phyloP scores from a whole-genome alignment of 2,329 filamentous ascomycete genomes.

The Chaetomiaceae sp. region DNA sequence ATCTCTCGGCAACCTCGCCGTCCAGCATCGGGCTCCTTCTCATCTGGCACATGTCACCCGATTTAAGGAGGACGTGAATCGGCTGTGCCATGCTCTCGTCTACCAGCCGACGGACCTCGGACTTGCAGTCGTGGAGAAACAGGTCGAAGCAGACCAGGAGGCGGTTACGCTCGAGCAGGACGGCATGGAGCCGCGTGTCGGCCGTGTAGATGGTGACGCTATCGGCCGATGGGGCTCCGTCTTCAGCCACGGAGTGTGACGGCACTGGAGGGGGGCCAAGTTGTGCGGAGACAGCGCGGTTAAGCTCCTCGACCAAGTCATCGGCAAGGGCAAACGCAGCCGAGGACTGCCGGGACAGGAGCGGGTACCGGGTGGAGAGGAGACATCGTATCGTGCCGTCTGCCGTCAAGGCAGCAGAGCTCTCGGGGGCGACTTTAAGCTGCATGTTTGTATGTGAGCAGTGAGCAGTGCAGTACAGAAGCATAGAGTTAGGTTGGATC shows the following conservation, averaged over 20 bases:
- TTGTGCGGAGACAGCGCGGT: background rate
- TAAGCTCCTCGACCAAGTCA: background rate
- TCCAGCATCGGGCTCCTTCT: slow-evolving; percentile 1
- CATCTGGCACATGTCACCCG: background rate
- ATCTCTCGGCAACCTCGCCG: background rate
- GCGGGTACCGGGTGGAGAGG: slow-evolving; percentile 6
- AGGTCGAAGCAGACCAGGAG: slow-evolving; percentile 1
- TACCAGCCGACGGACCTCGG: slow-evolving; percentile 1
- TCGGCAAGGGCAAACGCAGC: background rate
- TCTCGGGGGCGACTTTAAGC: slow-evolving; percentile 4
- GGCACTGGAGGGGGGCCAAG: slow-evolving; percentile 1
- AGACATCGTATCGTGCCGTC: slow-evolving; percentile 5
- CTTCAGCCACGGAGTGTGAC: background rate
- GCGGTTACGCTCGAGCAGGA: slow-evolving; percentile 5
- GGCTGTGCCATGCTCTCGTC: slow-evolving; percentile 4
- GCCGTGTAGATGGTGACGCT: background rate
- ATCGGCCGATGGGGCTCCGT: slow-evolving; percentile 3
- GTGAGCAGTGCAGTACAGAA: background rate
- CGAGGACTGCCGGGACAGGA: slow-evolving; percentile 4
- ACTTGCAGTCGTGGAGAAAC: slow-evolving; percentile 2
- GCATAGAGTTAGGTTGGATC: slow-evolving; percentile 1
- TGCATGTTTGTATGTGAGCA: slow-evolving; percentile 2
- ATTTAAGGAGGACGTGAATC: background rate
- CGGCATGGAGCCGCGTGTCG: background rate
- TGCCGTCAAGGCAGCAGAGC: slow-evolving; percentile 1